phyloP scores from a whole-genome alignment of 768 basidiomycete species.

The Serendipita indica region DNA sequence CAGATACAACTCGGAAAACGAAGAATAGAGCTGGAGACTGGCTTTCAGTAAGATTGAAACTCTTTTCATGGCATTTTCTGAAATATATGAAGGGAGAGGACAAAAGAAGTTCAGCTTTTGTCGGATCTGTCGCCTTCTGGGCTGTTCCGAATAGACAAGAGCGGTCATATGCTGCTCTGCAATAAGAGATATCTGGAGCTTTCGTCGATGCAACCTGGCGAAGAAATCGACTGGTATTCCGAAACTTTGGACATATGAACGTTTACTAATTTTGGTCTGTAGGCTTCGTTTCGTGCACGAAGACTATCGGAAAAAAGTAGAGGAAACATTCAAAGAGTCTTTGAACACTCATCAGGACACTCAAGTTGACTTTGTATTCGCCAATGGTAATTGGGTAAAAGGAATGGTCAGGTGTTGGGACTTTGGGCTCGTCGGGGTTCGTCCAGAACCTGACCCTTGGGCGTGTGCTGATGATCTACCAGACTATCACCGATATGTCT shows the following conservation, averaged over 20 bases:
- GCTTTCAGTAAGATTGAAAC: background rate
- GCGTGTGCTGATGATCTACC: background rate
- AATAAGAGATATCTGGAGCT: constrained; percentile 9
- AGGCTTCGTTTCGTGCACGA: background rate
- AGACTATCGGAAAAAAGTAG: background rate
- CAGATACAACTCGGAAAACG: constrained; percentile 28
- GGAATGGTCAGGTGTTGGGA: background rate
- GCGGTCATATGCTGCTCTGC: background rate
- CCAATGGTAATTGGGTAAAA: constrained; percentile 5
- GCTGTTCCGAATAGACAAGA: constrained; percentile 1
- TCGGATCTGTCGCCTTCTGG: constrained; percentile 22
- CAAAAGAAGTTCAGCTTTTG: constrained; percentile 20
- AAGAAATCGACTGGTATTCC: background rate
- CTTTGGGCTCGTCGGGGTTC: background rate
- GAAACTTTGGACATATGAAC: background rate
- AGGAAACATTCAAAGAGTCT: background rate
- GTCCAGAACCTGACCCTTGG: background rate
- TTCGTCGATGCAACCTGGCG: background rate
- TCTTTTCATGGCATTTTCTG: constrained; percentile 13
- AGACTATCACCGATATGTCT: background rate
- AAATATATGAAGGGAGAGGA: constrained; percentile 20
- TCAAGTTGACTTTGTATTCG: constrained; percentile 5
- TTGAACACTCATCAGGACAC: background rate
- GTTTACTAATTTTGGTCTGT: background rate
- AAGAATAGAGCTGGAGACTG: constrained; percentile 16